phyloP scores from a whole-genome alignment of 805 yeast species.

The Starmerella vitae region DNA sequence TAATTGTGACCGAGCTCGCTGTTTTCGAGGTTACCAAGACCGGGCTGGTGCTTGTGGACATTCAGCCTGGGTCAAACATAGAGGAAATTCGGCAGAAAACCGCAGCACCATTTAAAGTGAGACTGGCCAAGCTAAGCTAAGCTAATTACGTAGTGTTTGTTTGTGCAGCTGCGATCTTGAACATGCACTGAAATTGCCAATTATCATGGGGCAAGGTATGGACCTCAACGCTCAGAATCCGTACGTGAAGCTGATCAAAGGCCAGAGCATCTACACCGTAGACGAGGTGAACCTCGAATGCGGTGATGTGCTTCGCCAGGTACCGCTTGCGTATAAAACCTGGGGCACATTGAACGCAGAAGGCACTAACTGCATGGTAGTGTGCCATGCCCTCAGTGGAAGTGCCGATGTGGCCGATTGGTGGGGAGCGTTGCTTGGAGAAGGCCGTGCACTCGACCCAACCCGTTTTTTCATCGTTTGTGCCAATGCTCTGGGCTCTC shows the following conservation, averaged over 20 bases:
- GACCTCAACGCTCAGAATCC: conserved; percentile 38
- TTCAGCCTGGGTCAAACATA: conserved; percentile 31
- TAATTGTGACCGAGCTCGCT: conserved; percentile 36
- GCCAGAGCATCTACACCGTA: conserved; percentile 64
- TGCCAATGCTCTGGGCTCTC: conserved; percentile 86
- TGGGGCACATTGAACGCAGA: conserved; percentile 76
- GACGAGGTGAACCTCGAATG: conserved; percentile 59
- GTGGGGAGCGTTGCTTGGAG: conserved; percentile 96
- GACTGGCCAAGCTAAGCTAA: conserved; percentile 5
- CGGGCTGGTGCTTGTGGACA: conserved; percentile 32
- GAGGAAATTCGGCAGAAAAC: conserved; percentile 33
- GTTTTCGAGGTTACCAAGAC: conserved; percentile 36
- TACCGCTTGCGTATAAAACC: conserved; percentile 89
- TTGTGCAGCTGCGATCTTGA: too few relatives aligned
- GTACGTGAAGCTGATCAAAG: conserved; percentile 52
- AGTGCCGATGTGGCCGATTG: conserved; percentile 91
- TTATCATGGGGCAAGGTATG: too few relatives aligned
- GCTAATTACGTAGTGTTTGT: too few relatives aligned
- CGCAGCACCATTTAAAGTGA: conserved; percentile 31
- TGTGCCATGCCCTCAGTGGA: conserved; percentile 92
- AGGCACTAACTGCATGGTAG: conserved; percentile 68
- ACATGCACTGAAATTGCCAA: too few relatives aligned
- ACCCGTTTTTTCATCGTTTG: conserved; percentile 74
- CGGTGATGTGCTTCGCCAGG: conserved; percentile 51
- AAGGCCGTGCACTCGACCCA: conserved; percentile 81